Percentiles rank a stretch among this genome's conserved stretches.
phyloP scores from a whole-genome alignment of 768 basidiomycete genomes.

The Amanita molliuscula region DNA sequence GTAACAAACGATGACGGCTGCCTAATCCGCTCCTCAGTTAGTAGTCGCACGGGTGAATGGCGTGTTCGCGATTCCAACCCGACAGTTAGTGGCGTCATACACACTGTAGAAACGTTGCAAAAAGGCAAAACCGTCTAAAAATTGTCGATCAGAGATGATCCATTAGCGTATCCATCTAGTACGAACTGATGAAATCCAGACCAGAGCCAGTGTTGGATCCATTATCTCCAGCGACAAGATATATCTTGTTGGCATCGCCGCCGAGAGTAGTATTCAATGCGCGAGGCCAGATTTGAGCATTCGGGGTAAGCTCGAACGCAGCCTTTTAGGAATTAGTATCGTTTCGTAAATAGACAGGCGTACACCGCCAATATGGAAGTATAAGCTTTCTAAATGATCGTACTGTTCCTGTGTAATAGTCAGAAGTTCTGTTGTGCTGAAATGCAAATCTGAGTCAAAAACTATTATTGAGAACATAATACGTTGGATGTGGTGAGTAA shows the following conservation, averaged over 20 bases:
- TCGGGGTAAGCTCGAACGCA: constrained; percentile 41
- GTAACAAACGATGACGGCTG: constrained; percentile 19
- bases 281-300: constrained; percentile 61
- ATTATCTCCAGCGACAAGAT: constrained; percentile 41
- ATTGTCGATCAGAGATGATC: constrained; percentile 1
- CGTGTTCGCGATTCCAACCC: constrained; percentile 28
- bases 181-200: constrained; percentile 51
- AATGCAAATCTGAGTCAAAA: not conserved
- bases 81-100: constrained; percentile 32
- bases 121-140: constrained; percentile 43
- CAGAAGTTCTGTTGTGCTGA: constrained; percentile 46
- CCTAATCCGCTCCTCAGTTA: constrained; percentile 15
- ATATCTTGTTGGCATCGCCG: constrained; percentile 39
- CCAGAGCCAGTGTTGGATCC: constrained; percentile 39
- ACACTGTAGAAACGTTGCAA: constrained; percentile 54
- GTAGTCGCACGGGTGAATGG: constrained; percentile 23
- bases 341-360: constrained; percentile 6
- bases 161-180: not conserved
- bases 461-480: not conserved
- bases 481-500: constrained; percentile 11
- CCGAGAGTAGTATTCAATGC: constrained; percentile 40
- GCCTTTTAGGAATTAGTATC: constrained; percentile 15
- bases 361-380: constrained; percentile 41
- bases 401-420: constrained; percentile 41
- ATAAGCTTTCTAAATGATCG: constrained; percentile 34